These are phyloP conservation scores for Hypoxylon perforatum DNA, from an alignment of 495 filamentous ascomycete species.

Conservation along the genomic window DNA sequence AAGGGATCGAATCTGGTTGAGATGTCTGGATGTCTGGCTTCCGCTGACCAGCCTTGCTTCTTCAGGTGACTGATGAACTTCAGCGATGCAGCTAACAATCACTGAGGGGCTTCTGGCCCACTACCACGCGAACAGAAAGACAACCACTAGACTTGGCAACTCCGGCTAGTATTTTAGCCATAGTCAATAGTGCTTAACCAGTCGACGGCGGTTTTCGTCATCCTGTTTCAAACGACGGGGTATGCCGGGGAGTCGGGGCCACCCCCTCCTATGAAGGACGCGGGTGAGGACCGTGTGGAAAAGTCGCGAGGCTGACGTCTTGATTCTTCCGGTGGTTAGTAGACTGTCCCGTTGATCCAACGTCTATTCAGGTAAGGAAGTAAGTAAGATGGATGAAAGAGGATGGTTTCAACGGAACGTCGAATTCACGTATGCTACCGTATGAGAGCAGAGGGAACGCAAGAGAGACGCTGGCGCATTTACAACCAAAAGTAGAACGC, in stretches of 20 bases:
- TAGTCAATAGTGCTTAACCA: slow-evolving; percentile 17
- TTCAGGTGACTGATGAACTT: slow-evolving; percentile 28
- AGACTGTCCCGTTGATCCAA: slow-evolving; percentile 12
- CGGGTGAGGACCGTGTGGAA: slow-evolving; percentile 12
- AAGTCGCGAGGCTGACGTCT: slow-evolving; percentile 29
- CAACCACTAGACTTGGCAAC: slow-evolving; percentile 24
- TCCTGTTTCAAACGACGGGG: slow-evolving; percentile 31
- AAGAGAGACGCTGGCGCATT: slow-evolving; percentile 6
- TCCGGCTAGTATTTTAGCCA: slow-evolving; percentile 35
- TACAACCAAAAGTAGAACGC: slow-evolving; percentile 19
- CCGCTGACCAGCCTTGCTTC: slow-evolving; percentile 27
- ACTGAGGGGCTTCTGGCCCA: slow-evolving; percentile 24
- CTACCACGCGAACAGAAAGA: slow-evolving; percentile 37
- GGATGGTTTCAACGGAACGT: slow-evolving; percentile 21
- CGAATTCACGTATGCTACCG: slow-evolving; percentile 13
- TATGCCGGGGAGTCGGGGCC: slow-evolving; percentile 32
- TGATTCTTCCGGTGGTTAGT: neutral
- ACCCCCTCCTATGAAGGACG: slow-evolving; percentile 9
- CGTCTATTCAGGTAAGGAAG: neutral
- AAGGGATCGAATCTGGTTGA: slow-evolving; percentile 12
- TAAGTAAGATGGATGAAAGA: slow-evolving; percentile 11
- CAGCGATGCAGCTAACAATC: slow-evolving; percentile 31
- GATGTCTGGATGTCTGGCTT: slow-evolving; percentile 17
- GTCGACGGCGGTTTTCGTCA: slow-evolving; percentile 36
- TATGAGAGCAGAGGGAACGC: slow-evolving; percentile 2